Conservation (phyloP, 176 grass and related monocot species). For the Raddia guianensis region DNA sequence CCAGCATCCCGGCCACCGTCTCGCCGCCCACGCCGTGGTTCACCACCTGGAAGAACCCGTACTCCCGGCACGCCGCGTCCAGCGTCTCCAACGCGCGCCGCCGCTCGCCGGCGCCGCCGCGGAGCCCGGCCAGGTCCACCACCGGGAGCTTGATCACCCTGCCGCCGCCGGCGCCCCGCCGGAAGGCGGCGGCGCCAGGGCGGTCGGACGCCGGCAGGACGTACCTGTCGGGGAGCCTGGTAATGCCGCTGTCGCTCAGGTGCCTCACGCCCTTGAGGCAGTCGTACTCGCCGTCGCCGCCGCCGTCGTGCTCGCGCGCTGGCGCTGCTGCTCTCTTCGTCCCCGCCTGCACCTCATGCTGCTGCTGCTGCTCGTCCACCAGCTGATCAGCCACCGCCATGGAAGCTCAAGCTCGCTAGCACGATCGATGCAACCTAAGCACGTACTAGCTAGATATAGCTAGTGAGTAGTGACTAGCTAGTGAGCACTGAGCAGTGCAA, state of each 20-base stretch:
- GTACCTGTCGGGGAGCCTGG: constrained; percentile 65
- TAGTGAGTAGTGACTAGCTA: no score
- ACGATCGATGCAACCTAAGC: no score
- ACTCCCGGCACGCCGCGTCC: constrained; percentile 62
- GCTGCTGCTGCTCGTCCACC: not conserved
- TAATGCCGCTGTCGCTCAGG: constrained; percentile 72
- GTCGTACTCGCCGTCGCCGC: not conserved
- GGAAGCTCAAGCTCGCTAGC: no score
- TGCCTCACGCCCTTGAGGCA: constrained; percentile 69
- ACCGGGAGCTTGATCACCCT: constrained; percentile 57
- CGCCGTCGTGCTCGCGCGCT: no score
- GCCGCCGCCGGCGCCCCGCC: not conserved
- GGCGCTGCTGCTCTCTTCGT: not conserved
- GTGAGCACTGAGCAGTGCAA: no score
- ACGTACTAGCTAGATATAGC: no score
- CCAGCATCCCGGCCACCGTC: constrained; percentile 41
- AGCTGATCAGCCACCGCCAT: constrained; percentile 39
- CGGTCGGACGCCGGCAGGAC: constrained; percentile 69
- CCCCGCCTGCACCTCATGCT: not conserved
- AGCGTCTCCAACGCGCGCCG: constrained; percentile 34
- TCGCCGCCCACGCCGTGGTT: constrained; percentile 57
- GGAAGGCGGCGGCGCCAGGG: constrained; percentile 9
- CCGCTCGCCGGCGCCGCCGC: no score
- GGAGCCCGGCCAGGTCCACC: constrained; percentile 61
- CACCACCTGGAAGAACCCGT: constrained; percentile 96